phyloP scores from a whole-genome alignment of 306 rosid genomes.

The Gastrolobium villosum region DNA sequence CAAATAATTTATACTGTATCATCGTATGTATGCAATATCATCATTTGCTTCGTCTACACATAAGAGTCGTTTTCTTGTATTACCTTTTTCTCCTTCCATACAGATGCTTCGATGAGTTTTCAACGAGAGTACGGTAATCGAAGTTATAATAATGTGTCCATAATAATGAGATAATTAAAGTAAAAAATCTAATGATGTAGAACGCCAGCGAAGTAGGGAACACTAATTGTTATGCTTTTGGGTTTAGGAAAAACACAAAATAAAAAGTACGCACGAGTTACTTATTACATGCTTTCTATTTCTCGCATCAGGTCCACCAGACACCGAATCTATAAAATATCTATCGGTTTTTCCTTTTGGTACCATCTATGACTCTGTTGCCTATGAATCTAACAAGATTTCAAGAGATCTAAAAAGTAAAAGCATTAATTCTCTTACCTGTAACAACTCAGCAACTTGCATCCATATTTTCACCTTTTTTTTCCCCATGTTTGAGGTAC shows the following conservation, averaged over 20 bases:
- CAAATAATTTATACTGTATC: background rate
- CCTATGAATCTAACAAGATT: slow-evolving; percentile 32
- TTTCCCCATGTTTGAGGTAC: background rate
- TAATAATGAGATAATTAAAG: slow-evolving; percentile 21
- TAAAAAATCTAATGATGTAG: background rate
- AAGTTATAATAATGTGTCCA: slow-evolving; percentile 2
- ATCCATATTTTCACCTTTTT: background rate
- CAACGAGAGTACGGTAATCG: background rate
- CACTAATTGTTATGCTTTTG: slow-evolving; percentile 6
- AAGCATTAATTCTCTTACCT: slow-evolving; percentile 1
- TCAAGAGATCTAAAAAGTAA: background rate
- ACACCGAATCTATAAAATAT: slow-evolving; percentile 30
- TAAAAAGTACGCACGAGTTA: background rate
- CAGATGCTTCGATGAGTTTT: background rate
- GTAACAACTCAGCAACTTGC: background rate
- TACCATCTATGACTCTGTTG: slow-evolving; percentile 25
- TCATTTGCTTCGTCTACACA: background rate
- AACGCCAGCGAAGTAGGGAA: slow-evolving; percentile 28
- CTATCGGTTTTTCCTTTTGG: background rate
- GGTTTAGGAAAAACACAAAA: background rate
- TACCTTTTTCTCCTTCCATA: background rate
- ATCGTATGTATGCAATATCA: background rate
- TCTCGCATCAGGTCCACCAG: slow-evolving; percentile 4
- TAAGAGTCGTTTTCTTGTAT: background rate
- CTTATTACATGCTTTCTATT: background rate